Percentiles rank a stretch among this genome's conserved stretches.
phyloP scores from a whole-genome alignment of 352 stramenopile genomes.

The Globisporangium orthogonon region DNA sequence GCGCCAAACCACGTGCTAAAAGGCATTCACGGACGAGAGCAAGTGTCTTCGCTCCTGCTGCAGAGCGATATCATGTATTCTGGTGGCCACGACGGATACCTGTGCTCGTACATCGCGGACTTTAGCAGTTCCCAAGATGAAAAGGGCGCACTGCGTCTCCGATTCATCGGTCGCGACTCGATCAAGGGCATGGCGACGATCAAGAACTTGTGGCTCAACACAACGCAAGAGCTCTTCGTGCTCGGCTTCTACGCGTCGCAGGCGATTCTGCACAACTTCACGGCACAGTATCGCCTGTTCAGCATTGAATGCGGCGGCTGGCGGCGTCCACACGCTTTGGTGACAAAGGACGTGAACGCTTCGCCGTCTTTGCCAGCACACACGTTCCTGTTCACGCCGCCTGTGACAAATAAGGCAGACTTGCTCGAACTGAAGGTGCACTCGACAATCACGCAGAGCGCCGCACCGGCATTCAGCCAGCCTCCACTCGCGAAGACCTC shows the following conservation, averaged over 20 bases:
- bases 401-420: constrained; percentile 38
- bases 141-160: constrained; percentile 23
- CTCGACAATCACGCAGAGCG: constrained; percentile 22
- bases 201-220: constrained; percentile 50
- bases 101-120: constrained; percentile 49
- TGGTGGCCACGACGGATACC: constrained; percentile 78
- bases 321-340: constrained; percentile 67
- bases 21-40: constrained; percentile 54
- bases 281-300: constrained; percentile 69
- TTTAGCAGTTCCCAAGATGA: background rate
- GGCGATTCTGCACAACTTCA: constrained; percentile 71
- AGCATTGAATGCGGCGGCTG: constrained; percentile 76
- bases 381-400: constrained; percentile 65
- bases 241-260: constrained; percentile 79
- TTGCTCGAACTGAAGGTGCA: constrained; percentile 64
- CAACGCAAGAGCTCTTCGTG: constrained; percentile 47
- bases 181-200: constrained; percentile 77
- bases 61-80: constrained; percentile 42
- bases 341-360: constrained; percentile 2
- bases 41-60: constrained; percentile 56
- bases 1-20: constrained; percentile 31
- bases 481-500: constrained; percentile 27
- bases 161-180: constrained; percentile 44
- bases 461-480: background rate
- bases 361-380: constrained; percentile 32